A percentile compares a stretch with the other conserved stretches of the same genome.
These are phyloP conservation scores for Emericellopsis terricola DNA, from an alignment of 495 filamentous ascomycete species.

Conservation along the genomic window DNA sequence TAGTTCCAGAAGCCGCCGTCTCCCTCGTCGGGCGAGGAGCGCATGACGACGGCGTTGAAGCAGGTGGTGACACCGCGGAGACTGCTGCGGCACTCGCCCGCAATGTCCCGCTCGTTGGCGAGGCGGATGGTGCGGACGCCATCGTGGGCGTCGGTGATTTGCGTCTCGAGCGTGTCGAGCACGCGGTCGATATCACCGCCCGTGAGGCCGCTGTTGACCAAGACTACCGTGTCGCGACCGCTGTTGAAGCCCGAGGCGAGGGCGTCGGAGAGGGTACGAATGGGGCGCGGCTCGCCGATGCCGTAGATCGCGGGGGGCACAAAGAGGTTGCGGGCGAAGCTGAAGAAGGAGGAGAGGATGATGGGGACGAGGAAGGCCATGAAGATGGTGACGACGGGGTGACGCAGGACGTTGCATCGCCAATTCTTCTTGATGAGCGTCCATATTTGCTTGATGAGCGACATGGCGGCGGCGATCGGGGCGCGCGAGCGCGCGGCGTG, in stretches of 20 bases:
- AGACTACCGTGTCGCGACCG: slow-evolving; percentile 48
- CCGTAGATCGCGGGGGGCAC: slow-evolving; percentile 48
- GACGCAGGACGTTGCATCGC: slow-evolving; percentile 46
- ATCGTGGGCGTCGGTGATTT: slow-evolving; percentile 19
- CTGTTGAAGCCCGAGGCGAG: slow-evolving; percentile 27
- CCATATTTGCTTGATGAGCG: slow-evolving; percentile 47
- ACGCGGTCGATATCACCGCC: slow-evolving; percentile 56
- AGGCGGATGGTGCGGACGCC: slow-evolving; percentile 39
- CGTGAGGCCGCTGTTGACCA: slow-evolving; percentile 54
- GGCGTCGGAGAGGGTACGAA: slow-evolving; percentile 42
- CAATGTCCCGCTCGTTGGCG: slow-evolving; percentile 32
- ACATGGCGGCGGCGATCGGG: slow-evolving; percentile 20
- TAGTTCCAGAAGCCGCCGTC: slow-evolving; percentile 61
- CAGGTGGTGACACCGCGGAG: slow-evolving; percentile 55
- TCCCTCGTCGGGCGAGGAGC: slow-evolving; percentile 52
- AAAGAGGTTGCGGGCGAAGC: slow-evolving; percentile 51
- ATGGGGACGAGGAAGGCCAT: slow-evolving; percentile 57
- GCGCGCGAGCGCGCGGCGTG: background rate
- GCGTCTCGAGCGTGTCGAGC: slow-evolving; percentile 39
- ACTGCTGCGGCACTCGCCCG: slow-evolving; percentile 41
- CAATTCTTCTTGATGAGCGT: slow-evolving; percentile 60
- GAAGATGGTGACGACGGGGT: slow-evolving; percentile 40
- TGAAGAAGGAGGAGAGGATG: slow-evolving; percentile 46
- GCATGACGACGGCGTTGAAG: slow-evolving; percentile 59
- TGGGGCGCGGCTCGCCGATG: slow-evolving; percentile 33